Evolutionary conservation across 164 flowering plant species (phyloP).

Genomic region (Hamamelis virginiana): DNA sequence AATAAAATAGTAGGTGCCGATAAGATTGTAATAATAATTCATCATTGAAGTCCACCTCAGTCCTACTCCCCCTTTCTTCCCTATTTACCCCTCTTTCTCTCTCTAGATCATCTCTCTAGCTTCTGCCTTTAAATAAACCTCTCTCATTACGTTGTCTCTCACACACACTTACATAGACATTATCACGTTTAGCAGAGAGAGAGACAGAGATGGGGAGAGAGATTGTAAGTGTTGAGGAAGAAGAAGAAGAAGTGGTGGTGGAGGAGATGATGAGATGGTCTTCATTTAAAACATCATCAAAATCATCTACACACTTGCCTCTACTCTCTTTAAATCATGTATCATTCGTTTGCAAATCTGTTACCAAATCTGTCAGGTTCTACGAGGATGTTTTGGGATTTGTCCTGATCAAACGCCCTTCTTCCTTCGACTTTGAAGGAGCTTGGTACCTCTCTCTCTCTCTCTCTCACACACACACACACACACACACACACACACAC

Average conservation of each 20-base stretch:
- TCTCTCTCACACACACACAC: not conserved
- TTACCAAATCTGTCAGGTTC: constrained; percentile 34
- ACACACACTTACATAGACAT: too few relatives aligned
- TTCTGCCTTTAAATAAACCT: too few relatives aligned
- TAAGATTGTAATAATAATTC: too few relatives aligned
- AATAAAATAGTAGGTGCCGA: too few relatives aligned
- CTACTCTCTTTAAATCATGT: constrained; percentile 46
- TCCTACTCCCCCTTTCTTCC: too few relatives aligned
- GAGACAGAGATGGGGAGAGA: constrained; percentile 14
- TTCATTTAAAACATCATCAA: not conserved
- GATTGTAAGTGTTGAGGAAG: constrained; percentile 9
- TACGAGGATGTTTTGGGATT: constrained; percentile 51
- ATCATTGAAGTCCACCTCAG: too few relatives aligned
- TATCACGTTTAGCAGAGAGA: constrained; percentile 7
- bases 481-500: too few relatives aligned
- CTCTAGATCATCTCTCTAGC: too few relatives aligned
- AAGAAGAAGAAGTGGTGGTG: constrained; percentile 11
- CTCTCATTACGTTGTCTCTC: too few relatives aligned
- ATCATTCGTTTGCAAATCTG: constrained; percentile 41
- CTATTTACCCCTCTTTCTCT: too few relatives aligned
- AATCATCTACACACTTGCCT: constrained; percentile 28
- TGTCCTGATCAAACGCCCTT: constrained; percentile 49
- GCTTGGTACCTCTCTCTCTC: constrained; percentile 38
- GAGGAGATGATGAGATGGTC: constrained; percentile 16
- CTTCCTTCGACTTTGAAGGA: constrained; percentile 55